Evolutionary conservation across 1,284 basidiomycete genomes (phyloP).

Genomic region (Rhodotorula glutinis): DNA sequence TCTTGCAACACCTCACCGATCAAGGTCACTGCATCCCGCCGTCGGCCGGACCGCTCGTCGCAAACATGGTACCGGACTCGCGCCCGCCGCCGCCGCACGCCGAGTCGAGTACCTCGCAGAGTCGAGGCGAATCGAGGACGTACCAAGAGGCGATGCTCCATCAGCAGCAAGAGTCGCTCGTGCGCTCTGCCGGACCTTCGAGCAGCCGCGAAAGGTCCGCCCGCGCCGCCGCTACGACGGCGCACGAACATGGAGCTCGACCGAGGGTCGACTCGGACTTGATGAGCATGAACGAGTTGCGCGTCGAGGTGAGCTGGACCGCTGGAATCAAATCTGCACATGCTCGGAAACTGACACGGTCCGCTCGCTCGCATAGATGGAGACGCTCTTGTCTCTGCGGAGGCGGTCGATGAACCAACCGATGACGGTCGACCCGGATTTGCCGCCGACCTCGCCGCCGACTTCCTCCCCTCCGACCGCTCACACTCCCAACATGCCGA

Average conservation of each 20-base stretch:
- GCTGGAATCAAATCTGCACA: not conserved
- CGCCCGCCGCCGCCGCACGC: no score
- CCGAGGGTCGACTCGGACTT: not conserved
- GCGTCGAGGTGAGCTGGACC: slow-evolving; percentile 15
- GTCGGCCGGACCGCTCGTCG: no score
- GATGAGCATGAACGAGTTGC: slow-evolving; percentile 22
- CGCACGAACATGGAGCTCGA: slow-evolving; percentile 11
- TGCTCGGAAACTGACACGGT: not conserved
- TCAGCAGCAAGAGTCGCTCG: no score
- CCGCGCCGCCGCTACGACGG: not conserved
- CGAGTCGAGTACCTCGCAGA: no score
- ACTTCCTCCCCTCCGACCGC: slow-evolving; percentile 13
- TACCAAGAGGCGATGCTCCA: no score
- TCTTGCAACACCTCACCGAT: slow-evolving; percentile 13
- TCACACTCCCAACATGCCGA: not conserved
- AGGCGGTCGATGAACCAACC: slow-evolving; percentile 39
- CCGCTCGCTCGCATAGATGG: slow-evolving; percentile 26
- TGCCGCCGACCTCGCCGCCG: slow-evolving; percentile 28
- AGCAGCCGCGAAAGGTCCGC: not conserved
- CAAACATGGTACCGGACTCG: no score
- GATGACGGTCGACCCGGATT: slow-evolving; percentile 38
- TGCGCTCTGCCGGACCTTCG: no score
- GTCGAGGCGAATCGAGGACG: no score
- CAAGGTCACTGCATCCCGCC: slow-evolving; percentile 19
- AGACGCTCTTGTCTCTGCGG: slow-evolving; percentile 39